A percentile compares a stretch with the other conserved stretches of the same genome.
Evolutionary conservation across 1,284 basidiomycete genomes (phyloP).

Genomic region (Ceratobasidium papillatum): DNA sequence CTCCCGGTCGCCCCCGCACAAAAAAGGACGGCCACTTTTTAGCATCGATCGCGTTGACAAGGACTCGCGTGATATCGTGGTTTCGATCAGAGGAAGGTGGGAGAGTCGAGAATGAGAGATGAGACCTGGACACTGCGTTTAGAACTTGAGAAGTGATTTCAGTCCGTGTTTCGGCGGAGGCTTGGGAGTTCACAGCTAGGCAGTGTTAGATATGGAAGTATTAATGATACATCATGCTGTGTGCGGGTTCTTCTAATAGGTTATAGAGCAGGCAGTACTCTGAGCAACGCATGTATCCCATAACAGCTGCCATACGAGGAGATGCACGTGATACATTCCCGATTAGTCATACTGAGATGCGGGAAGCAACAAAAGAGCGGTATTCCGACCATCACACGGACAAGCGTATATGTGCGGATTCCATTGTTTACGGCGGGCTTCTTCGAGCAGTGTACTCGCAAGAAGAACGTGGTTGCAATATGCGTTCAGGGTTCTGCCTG

Average conservation of each 20-base stretch:
- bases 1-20: neutral
- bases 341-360: neutral
- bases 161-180: neutral
- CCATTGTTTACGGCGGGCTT: slow-evolving; percentile 9
- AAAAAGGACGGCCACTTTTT: neutral
- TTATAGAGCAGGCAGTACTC: neutral
- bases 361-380: slow-evolving; percentile 14
- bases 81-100: neutral
- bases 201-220: neutral
- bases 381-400: neutral
- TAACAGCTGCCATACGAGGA: neutral
- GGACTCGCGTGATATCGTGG: no score
- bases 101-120: neutral
- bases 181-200: neutral
- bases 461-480: slow-evolving; percentile 13
- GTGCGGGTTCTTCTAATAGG: neutral
- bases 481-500: neutral
- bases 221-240: neutral
- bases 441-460: slow-evolving; percentile 2
- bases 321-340: neutral
- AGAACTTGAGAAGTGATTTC: neutral
- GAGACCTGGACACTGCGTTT: slow-evolving; percentile 2
- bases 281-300: neutral
- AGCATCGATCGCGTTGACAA: neutral
- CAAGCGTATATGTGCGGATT: neutral